Evolutionary conservation across 2,329 filamentous ascomycete species (phyloP), one percentile per base, ranked within the genome.

Genomic region (Cordyceps cateniannulata): DNA sequence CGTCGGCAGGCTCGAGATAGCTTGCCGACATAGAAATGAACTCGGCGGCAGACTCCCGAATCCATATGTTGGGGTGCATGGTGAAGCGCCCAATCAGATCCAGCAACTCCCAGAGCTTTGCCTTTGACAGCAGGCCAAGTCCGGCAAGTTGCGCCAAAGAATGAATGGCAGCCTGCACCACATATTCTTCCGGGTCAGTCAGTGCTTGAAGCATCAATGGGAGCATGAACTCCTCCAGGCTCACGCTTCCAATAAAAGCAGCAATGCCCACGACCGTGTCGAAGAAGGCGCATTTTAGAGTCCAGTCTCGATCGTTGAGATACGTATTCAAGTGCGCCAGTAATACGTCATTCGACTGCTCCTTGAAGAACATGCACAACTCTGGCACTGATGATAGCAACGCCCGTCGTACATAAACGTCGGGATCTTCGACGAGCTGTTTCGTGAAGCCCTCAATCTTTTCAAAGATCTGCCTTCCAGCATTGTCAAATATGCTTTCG

Each of bases 321-420:
- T 99, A 99, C 0, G 95, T 99, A 70, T 98, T 98, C 29, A 99
- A 79, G 75, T 99, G 95, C 35, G 92, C 96, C 24, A 99, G 78
- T 18, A 99, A 87, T n/a, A 99, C 91, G 70, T 99, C 95, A 71
- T 96, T 97, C 1, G 93, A 89, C 69, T 92, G 89, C n/a, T 87
- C 83, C 63, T 90, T 93, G 66, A 99, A 98, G 73, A 99, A 98
- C 66, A 97, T 86, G 71, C 95, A 99, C 1, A 99, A 80, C 64
- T 92, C 90, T 0, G 93, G 89, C 0, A 99, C 93, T 8, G 95
- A 98, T 9, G 89, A 89, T 49, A 99, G 78, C 69, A 99, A 97
- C 1, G 95, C 93, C 62, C 95, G 84, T 49, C 93, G 88, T 24
- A 99, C 96, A 40, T 90, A 87, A 5, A 90, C 84, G 69, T 98